A percentile compares a stretch with the other conserved stretches of the same genome.
These are phyloP conservation scores for Colletotrichum cereale DNA, from an alignment of 2,329 filamentous ascomycete species.

Conservation along the genomic window DNA sequence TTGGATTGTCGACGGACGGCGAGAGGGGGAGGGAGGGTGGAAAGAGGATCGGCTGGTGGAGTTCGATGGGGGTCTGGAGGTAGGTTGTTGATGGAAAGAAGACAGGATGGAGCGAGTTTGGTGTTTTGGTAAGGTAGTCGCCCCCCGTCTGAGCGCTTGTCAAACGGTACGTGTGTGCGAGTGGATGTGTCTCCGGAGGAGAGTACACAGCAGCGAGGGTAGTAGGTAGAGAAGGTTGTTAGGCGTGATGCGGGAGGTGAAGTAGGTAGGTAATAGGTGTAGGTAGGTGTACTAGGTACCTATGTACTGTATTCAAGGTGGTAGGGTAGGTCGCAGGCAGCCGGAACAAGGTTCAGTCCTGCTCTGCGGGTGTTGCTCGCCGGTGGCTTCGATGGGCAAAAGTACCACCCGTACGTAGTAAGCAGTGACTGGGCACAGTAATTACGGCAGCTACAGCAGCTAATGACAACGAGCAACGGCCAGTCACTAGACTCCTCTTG, in stretches of 20 bases:
- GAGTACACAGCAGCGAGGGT: slow-evolving; percentile 22
- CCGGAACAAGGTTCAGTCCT: slow-evolving; percentile 13
- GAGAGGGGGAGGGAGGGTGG: slow-evolving; percentile 5
- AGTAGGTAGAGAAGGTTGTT: background rate
- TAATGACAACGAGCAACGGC: background rate
- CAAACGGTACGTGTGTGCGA: slow-evolving; percentile 39
- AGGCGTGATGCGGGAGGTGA: no score
- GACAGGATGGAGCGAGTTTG: slow-evolving; percentile 31
- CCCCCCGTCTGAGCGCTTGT: slow-evolving; percentile 39
- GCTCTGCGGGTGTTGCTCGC: background rate
- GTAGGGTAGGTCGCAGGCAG: slow-evolving; percentile 14
- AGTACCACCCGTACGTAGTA: background rate
- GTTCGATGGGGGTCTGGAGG: slow-evolving; percentile 15
- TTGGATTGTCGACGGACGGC: slow-evolving; percentile 6
- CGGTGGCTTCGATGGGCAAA: background rate
- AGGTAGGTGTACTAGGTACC: background rate
- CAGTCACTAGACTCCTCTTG: background rate
- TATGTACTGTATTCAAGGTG: no score
- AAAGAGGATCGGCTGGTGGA: slow-evolving; percentile 20
- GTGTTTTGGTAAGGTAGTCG: slow-evolving; percentile 38
- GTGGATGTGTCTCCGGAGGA: slow-evolving; percentile 24
- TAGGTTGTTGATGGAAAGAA: slow-evolving; percentile 33
- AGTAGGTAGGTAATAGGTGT: background rate
- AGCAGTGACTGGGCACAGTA: background rate
- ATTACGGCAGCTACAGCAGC: background rate